Base-by-base conservation (phyloP, 2,329 filamentous ascomycete species). In the Neophaeococcomyces aloes region DNA sequence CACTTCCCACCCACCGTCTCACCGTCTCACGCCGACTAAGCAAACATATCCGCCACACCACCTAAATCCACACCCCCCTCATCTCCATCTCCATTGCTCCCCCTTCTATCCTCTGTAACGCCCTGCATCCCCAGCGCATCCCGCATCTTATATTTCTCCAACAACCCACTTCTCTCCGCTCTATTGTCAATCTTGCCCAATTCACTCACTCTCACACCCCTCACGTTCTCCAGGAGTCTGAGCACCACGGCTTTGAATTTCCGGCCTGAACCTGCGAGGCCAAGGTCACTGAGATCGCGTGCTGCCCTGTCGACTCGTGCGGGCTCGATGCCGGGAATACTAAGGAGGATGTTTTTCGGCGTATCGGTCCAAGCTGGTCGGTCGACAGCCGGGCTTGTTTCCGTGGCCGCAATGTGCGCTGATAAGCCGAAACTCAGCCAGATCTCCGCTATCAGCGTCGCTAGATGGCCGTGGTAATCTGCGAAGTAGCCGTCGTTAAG, bases 401-500 rank as follows among this genome's bases (percentile, higher is more conserved):
- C 48, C 3, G 44, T 51, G 6, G 48, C 52, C 7, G 49, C 46
- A n/a, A 53, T 37, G 34, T 53, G 49, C 2, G 37, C 40, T 6
- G 52, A 49, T 17, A 56, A 40, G 10, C 78, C 76, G 59, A 94
- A 94, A 48, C 83, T 75, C 7, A 82, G 74, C 55, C 94, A 72
- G 48, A 96, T 91, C 3, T 81, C 76, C 0, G 88, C 88, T 49
- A 98, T 94, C 29, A 96, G 71, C 17, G 80, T 76, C 1, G 87
- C 89, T 17, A 98, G 73, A 40, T 98, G 88, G 59, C 88, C 89
- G 57, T 98, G 91, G 49, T 93, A 77, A 54, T 98, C 91, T 27
- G 95, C 88, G 63, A 96, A 98, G 63, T 96, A 95, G 0, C 86
- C 81, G 53, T 98, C 91, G 64, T 96, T 85, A 39, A 98, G 78